Percentiles rank a stretch among this genome's conserved stretches.
Evolutionary conservation across 768 basidiomycete genomes (phyloP).

Genomic region (Podaxis sp.): DNA sequence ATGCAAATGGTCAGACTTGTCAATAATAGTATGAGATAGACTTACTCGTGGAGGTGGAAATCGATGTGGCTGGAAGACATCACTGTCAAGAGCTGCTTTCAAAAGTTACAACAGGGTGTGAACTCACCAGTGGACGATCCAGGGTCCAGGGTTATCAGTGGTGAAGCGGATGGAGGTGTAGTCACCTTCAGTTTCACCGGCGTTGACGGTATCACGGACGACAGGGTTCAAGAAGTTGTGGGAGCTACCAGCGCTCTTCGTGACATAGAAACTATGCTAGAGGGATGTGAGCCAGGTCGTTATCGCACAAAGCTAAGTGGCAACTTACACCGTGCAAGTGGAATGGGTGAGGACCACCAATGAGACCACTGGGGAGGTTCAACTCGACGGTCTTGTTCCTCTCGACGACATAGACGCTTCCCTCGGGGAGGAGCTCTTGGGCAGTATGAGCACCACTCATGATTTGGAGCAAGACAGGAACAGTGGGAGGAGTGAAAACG

Average conservation of each 20-base stretch:
- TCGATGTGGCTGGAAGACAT: neutral
- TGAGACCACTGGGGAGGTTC: conserved; percentile 24
- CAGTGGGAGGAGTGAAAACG: conserved; percentile 19
- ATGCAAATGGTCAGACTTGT: neutral
- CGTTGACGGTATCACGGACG: conserved; percentile 5
- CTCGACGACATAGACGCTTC: conserved; percentile 36
- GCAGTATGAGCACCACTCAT: conserved; percentile 17
- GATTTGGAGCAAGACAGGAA: conserved; percentile 21
- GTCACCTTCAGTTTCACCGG: conserved; percentile 27
- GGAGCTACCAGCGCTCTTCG: neutral
- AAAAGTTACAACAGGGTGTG: neutral
- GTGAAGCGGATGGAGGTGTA: conserved; percentile 54
- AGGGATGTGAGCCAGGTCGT: neutral
- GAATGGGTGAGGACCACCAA: conserved; percentile 8
- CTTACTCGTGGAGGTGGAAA: neutral
- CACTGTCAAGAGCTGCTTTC: neutral
- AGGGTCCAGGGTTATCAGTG: conserved; percentile 65
- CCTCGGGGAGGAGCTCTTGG: conserved; percentile 29
- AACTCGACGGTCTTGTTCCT: conserved; percentile 38
- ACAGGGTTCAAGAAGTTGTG: neutral
- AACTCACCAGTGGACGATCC: conserved; percentile 37
- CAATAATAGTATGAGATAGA: neutral
- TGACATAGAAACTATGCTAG: neutral
- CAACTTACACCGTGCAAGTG: neutral
- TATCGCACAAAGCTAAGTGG: neutral